These are phyloP conservation scores for Ambispora gerdemannii DNA, from an alignment of 192 early-diverging fungal species.

Conservation along the genomic window DNA sequence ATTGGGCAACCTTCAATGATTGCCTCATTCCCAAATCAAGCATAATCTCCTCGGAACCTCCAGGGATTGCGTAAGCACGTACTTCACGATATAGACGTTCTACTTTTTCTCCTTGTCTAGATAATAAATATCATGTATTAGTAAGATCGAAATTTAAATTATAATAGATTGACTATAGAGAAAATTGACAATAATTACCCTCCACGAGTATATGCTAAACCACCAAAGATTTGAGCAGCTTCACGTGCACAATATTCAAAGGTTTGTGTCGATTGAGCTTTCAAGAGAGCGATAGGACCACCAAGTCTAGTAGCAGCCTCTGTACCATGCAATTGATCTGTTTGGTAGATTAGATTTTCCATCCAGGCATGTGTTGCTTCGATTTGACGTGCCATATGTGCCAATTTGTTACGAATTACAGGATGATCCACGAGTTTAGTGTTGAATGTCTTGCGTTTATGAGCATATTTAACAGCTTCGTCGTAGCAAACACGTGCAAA, in stretches of 20 bases:
- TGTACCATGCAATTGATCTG: constrained; percentile 59
- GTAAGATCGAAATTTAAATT: background rate
- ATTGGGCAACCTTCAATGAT: constrained; percentile 71
- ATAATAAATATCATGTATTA: background rate
- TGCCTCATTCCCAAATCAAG: constrained; percentile 81
- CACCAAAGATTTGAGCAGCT: constrained; percentile 90
- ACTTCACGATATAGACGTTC: constrained; percentile 88
- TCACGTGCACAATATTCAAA: constrained; percentile 87
- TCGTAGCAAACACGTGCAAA: constrained; percentile 86
- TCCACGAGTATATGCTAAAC: constrained; percentile 75
- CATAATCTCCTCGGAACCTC: constrained; percentile 90
- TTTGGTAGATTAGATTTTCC: constrained; percentile 74
- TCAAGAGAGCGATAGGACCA: constrained; percentile 81
- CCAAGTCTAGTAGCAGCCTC: constrained; percentile 73
- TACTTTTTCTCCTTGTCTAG: constrained; percentile 63
- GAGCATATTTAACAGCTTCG: constrained; percentile 76
- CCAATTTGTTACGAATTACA: constrained; percentile 76
- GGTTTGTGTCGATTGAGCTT: constrained; percentile 81
- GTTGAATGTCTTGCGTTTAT: constrained; percentile 85
- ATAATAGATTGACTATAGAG: background rate
- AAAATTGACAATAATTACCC: constrained; percentile 33
- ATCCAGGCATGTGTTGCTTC: constrained; percentile 86
- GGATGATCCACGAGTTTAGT: constrained; percentile 83
- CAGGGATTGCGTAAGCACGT: constrained; percentile 77
- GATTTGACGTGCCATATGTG: constrained; percentile 78